Evolutionary conservation across 768 basidiomycete species (phyloP).

Genomic region (Rossbeevera mucosa): DNA sequence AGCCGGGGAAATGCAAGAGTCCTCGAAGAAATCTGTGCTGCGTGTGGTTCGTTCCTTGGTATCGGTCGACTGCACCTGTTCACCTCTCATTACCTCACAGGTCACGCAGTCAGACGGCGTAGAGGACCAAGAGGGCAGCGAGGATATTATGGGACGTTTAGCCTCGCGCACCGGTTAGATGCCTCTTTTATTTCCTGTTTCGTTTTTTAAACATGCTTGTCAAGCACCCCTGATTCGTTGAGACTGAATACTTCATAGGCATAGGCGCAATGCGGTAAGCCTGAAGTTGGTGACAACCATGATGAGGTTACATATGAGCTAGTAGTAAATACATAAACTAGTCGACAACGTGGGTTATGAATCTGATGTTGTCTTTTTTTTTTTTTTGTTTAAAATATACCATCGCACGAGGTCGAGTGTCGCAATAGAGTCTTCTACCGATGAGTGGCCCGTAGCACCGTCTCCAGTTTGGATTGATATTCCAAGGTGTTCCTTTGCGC

Average conservation of each 20-base stretch:
- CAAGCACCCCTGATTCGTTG: conserved; percentile 30
- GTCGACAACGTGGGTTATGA: conserved; percentile 9
- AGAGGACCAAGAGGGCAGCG: conserved; percentile 81
- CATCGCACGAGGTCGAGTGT: conserved; percentile 86
- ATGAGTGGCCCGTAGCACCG: conserved; percentile 77
- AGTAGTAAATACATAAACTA: neutral
- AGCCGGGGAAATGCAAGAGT: conserved; percentile 91
- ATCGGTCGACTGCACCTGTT: conserved; percentile 8
- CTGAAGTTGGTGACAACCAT: neutral
- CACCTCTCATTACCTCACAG: conserved; percentile 33
- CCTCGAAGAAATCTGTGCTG: conserved; percentile 70
- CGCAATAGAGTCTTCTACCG: conserved; percentile 83
- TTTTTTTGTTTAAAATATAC: conserved; percentile 64
- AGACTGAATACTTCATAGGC: conserved; percentile 3
- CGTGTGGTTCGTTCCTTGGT: conserved; percentile 42
- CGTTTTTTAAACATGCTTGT: conserved; percentile 12
- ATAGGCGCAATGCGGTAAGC: conserved; percentile 1
- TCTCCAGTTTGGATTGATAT: conserved; percentile 79
- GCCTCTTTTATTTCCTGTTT: neutral
- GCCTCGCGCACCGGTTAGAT: conserved; percentile 68
- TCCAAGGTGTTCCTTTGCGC: conserved; percentile 78
- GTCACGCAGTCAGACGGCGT: conserved; percentile 82
- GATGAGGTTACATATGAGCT: neutral
- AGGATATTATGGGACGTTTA: conserved; percentile 74
- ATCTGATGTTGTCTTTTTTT: conserved; percentile 20